These are phyloP conservation scores for Vicia sativa DNA, from an alignment of 306 rosid genomes.

Conservation along the genomic window DNA sequence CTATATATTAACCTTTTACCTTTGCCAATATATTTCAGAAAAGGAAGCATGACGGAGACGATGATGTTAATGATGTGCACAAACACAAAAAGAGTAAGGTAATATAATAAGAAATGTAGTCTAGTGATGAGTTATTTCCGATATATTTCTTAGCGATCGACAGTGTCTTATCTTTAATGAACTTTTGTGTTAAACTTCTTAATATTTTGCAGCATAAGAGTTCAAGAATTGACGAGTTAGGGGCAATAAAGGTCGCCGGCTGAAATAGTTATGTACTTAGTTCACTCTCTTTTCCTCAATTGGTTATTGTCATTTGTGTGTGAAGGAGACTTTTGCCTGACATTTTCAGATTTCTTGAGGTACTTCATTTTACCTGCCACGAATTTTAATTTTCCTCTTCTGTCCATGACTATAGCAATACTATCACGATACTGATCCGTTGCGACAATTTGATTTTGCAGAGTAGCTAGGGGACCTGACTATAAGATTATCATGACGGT, in stretches of 20 bases:
- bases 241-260: constrained; percentile 86
- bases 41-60: constrained; percentile 98
- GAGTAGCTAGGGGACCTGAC: constrained; percentile 73
- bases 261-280: constrained; percentile 54
- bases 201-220: constrained; percentile 77
- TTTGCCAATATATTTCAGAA: constrained; percentile 61
- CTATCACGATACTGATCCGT: constrained; percentile 19
- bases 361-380: constrained; percentile 46
- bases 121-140: constrained; percentile 10
- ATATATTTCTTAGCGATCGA: constrained; percentile 29
- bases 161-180: constrained; percentile 3
- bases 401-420: not conserved
- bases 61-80: constrained; percentile 80
- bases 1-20: constrained; percentile 9
- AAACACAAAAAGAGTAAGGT: constrained; percentile 99
- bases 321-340: constrained; percentile 64
- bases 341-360: constrained; percentile 69
- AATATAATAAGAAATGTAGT: constrained; percentile 45
- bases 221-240: constrained; percentile 87
- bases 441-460: constrained; percentile 43
- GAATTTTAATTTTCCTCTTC: constrained; percentile 19
- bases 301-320: constrained; percentile 60
- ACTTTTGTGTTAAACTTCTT: constrained; percentile 33
- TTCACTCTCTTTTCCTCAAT: constrained; percentile 61
- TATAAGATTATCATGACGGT: constrained; percentile 62